Conservation (phyloP, 2,329 filamentous ascomycete species). For the Drechslerella dactyloides region DNA sequence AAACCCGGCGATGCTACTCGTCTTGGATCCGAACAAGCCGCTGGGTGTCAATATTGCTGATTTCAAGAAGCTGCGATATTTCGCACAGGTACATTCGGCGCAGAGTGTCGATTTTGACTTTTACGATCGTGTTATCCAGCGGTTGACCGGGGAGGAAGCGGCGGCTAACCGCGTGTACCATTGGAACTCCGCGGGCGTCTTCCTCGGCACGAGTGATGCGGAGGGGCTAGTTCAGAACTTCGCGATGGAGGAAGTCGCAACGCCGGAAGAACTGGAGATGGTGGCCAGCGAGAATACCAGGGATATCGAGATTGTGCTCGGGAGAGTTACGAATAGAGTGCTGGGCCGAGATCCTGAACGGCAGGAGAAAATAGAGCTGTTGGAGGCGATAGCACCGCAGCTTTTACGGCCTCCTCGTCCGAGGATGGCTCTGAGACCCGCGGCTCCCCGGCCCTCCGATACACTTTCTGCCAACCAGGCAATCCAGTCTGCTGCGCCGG, state of each 20-base stretch:
- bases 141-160: neutral
- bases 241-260: constrained; percentile 1
- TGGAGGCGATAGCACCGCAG: too few species aligned
- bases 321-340: constrained; percentile 12
- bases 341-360: neutral
- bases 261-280: neutral
- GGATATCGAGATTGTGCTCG: constrained; percentile 9
- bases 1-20: constrained; percentile 7
- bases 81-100: constrained; percentile 5
- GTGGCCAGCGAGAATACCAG: neutral
- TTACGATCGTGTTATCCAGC: neutral
- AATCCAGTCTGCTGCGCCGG: neutral
- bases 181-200: neutral
- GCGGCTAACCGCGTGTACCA: constrained; percentile 4
- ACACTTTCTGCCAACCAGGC: too few species aligned
- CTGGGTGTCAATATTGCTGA: constrained; percentile 31
- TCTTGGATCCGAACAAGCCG: constrained; percentile 12
- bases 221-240: constrained; percentile 8
- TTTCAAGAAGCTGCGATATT: constrained; percentile 7
- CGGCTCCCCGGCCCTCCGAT: too few species aligned
- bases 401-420: too few species aligned
- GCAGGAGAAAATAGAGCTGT: neutral
- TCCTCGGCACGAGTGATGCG: neutral
- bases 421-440: too few species aligned
- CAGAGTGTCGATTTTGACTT: constrained; percentile 1